Conservation (phyloP, 768 basidiomycete species). For the Amanita phalloides region DNA sequence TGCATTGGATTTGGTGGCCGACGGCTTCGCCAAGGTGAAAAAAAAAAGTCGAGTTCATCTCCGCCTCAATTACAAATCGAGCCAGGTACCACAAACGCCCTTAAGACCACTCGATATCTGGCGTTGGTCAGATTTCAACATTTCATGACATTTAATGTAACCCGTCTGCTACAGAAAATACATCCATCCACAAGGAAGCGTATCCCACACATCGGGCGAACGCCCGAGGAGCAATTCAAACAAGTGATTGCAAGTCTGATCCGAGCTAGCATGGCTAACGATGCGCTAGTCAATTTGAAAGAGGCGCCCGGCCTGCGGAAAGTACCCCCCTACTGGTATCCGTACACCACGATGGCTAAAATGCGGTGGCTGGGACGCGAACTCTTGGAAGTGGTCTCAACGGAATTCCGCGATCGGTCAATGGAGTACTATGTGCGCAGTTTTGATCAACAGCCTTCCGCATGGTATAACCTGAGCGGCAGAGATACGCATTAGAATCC, state of each 20-base stretch:
- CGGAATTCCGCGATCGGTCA: conserved; percentile 87
- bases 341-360: conserved; percentile 90
- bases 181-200: conserved; percentile 24
- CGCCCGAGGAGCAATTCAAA: conserved; percentile 44
- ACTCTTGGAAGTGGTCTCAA: conserved; percentile 84
- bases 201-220: conserved; percentile 34
- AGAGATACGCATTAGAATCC: conserved; percentile 62
- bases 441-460: not conserved
- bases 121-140: not conserved
- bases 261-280: conserved; percentile 35
- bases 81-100: no score
- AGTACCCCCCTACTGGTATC: conserved; percentile 84
- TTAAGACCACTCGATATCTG: not conserved
- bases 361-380: conserved; percentile 82
- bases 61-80: no score
- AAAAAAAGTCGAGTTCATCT: no score
- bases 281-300: conserved; percentile 16
- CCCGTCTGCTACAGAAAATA: conserved; percentile 5
- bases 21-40: no score
- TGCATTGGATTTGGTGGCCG: no score
- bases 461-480: not conserved
- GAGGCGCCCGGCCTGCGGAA: conserved; percentile 53
- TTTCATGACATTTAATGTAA: conserved; percentile 3
- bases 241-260: conserved; percentile 45
- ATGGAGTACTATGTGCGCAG: conserved; percentile 90